Evolutionary conservation across 2,329 filamentous ascomycete genomes (phyloP).

Genomic region (Alternaria sp.): DNA sequence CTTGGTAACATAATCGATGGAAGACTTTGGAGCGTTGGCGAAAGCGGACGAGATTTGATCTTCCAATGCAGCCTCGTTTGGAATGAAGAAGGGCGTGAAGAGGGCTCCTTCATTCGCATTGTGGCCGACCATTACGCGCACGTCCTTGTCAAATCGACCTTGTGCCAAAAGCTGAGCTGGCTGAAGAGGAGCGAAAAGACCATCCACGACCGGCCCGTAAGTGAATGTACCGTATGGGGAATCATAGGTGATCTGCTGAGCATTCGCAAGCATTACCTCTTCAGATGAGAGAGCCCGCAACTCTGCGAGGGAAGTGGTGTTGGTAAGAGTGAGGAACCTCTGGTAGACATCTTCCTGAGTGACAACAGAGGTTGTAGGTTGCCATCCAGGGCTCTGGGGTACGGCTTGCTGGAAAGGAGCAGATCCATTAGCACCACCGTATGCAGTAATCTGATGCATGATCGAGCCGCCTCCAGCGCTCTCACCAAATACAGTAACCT

Average conservation of each 20-base stretch:
- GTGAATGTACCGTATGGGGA: constrained; percentile 42
- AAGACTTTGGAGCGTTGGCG: constrained; percentile 37
- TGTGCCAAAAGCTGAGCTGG: constrained; percentile 45
- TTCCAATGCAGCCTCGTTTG: constrained; percentile 39
- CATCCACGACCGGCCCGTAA: constrained; percentile 47
- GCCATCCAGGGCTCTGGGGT: constrained; percentile 51
- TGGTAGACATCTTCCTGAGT: constrained; percentile 41
- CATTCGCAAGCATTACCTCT: constrained; percentile 44
- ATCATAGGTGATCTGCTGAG: constrained; percentile 38
- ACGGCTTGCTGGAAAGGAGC: constrained; percentile 49
- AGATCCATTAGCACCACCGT: constrained; percentile 48
- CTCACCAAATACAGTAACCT: constrained; percentile 46
- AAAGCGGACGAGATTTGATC: constrained; percentile 32
- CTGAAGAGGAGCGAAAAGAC: constrained; percentile 39
- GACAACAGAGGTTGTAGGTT: constrained; percentile 30
- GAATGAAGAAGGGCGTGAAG: constrained; percentile 51
- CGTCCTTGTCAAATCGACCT: constrained; percentile 45
- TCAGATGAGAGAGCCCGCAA: constrained; percentile 40
- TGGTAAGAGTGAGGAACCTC: constrained; percentile 40
- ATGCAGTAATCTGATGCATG: constrained; percentile 51
- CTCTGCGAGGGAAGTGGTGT: constrained; percentile 43
- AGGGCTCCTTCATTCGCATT: constrained; percentile 55
- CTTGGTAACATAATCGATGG: constrained; percentile 52
- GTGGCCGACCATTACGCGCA: constrained; percentile 50
- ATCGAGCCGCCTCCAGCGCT: constrained; percentile 48